phyloP scores from a whole-genome alignment of 768 basidiomycete species.

The Lactarius hatsudake region DNA sequence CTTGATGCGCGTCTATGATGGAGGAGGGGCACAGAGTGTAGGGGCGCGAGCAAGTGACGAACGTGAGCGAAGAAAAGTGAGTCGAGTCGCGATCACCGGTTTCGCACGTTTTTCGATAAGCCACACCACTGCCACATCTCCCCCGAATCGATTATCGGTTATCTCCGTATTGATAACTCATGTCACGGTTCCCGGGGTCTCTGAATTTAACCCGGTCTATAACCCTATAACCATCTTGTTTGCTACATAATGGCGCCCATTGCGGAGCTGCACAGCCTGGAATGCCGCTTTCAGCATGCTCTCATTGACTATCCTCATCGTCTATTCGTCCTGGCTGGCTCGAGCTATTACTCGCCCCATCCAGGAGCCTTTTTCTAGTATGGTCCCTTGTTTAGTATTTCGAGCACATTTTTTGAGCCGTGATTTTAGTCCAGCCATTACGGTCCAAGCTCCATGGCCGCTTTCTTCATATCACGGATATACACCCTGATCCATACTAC shows the following conservation, averaged over 20 bases:
- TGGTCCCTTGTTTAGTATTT: background rate
- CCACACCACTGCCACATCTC: background rate
- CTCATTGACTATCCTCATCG: background rate
- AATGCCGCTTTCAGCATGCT: conserved; percentile 18
- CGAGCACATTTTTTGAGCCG: background rate
- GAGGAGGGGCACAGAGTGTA: background rate
- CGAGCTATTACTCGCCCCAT: conserved; percentile 9
- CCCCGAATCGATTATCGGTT: background rate
- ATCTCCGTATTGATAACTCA: background rate
- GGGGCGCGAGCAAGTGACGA: conserved; percentile 16
- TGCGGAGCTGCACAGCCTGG: background rate
- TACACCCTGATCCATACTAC: conserved; percentile 79
- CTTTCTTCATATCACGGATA: conserved; percentile 81
- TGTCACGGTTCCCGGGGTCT: conserved; percentile 8
- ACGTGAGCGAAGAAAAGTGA: conserved; percentile 20
- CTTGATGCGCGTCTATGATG: conserved; percentile 7
- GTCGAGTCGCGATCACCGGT: conserved; percentile 4
- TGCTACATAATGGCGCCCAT: background rate
- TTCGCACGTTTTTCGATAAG: conserved; percentile 27
- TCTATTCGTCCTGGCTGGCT: conserved; percentile 4
- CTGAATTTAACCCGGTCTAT: background rate
- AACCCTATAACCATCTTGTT: conserved; percentile 8
- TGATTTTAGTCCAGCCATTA: conserved; percentile 7
- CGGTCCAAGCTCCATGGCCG: conserved; percentile 58
- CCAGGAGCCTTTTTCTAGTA: conserved; percentile 22